Percentiles rank a stretch among this genome's conserved stretches.
Evolutionary conservation across 768 basidiomycete species (phyloP).

Genomic region (Mrakia gelida): DNA sequence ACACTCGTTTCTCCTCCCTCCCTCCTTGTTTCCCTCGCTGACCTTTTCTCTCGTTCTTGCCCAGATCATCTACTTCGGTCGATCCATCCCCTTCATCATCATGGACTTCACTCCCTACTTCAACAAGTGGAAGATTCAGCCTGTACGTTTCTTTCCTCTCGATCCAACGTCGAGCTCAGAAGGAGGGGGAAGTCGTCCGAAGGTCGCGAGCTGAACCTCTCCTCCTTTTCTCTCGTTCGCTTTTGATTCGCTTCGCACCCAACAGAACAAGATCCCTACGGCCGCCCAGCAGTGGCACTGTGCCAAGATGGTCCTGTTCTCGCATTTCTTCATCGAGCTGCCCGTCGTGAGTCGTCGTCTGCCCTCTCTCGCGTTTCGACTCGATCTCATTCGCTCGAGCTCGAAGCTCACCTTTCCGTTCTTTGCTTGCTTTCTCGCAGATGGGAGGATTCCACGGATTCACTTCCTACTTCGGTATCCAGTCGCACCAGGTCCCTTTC

Average conservation of each 20-base stretch:
- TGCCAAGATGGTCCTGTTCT: constrained; percentile 22
- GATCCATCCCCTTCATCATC: constrained; percentile 20
- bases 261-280: constrained; percentile 22
- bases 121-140: constrained; percentile 25
- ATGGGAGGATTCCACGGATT: constrained; percentile 25
- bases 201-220: not conserved
- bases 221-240: not conserved
- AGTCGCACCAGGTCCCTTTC: constrained; percentile 28
- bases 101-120: constrained; percentile 9
- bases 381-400: not conserved
- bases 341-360: constrained; percentile 11
- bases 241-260: too few species aligned
- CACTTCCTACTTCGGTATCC: constrained; percentile 18
- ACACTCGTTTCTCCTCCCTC: too few species aligned
- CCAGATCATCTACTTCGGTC: constrained; percentile 28
- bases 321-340: constrained; percentile 28
- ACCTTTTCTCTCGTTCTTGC: not conserved
- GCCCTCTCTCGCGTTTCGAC: too few species aligned
- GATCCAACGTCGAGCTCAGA: not conserved
- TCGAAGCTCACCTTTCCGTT: not conserved
- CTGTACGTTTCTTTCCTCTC: not conserved
- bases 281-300: constrained; percentile 21
- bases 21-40: not conserved
- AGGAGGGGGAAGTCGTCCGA: not conserved
- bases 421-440: not conserved